These are phyloP conservation scores for Alternaria arborescens DNA, from an alignment of 2,329 filamentous ascomycete genomes.

Conservation along the genomic window DNA sequence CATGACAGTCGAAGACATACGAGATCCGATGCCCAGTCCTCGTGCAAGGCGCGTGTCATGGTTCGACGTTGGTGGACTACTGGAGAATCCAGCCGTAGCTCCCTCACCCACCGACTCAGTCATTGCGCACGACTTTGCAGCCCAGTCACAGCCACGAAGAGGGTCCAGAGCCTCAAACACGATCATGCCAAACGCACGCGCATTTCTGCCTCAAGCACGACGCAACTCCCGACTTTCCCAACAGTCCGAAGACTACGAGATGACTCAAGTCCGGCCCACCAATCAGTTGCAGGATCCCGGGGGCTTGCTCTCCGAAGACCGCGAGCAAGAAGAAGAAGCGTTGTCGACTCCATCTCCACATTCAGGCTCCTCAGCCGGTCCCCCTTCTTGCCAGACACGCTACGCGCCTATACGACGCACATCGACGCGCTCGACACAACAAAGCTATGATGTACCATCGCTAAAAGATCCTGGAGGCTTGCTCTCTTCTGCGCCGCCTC, in stretches of 20 bases:
- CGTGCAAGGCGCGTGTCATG: slow-evolving; percentile 72
- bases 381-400: slow-evolving; percentile 18
- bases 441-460: slow-evolving; percentile 35
- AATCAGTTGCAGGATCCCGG: slow-evolving; percentile 39
- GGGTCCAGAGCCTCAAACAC: slow-evolving; percentile 44
- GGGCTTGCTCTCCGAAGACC: slow-evolving; percentile 36
- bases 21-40: slow-evolving; percentile 51
- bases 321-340: slow-evolving; percentile 29
- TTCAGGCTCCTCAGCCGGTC: slow-evolving; percentile 25
- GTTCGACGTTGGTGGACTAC: slow-evolving; percentile 82
- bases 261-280: slow-evolving; percentile 32
- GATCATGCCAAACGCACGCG: slow-evolving; percentile 32
- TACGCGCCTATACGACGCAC: slow-evolving; percentile 27
- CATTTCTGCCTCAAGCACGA: slow-evolving; percentile 36
- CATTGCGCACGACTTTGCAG: slow-evolving; percentile 54
- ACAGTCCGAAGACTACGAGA: slow-evolving; percentile 46
- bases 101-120: slow-evolving; percentile 49
- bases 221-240: slow-evolving; percentile 46
- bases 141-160: slow-evolving; percentile 39
- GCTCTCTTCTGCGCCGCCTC: slow-evolving; percentile 22
- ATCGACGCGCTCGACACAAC: slow-evolving; percentile 33
- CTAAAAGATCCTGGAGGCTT: slow-evolving; percentile 44
- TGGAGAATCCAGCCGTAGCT: slow-evolving; percentile 59
- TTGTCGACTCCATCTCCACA: slow-evolving; percentile 22
- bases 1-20: slow-evolving; percentile 31